Evolutionary conservation across 306 rosid genomes (phyloP), one percentile per base, ranked within the genome.

Genomic region (Pterocarpus santalinus): DNA sequence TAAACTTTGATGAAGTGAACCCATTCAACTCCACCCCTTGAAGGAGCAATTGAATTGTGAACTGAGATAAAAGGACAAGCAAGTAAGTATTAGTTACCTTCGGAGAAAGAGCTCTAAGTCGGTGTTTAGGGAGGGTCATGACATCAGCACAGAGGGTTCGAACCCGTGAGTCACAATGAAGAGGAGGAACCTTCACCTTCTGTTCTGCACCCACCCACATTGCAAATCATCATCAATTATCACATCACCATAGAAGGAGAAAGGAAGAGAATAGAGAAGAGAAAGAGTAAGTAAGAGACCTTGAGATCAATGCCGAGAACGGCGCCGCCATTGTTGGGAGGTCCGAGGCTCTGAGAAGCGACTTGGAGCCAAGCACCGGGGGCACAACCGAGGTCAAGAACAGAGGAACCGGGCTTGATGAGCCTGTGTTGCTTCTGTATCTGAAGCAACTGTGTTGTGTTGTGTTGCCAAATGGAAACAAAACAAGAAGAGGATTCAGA

Each of bases 281-380:
- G 47, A 43, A 1, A 43, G 6, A 10, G 47, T n/a, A 43, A 9
- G 47, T 43, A 1, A 1, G 64, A 63, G 62, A 88, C 94, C 94
- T 96, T 93, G 62, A 92, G 75, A 86, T 96, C 99, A 80, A 96
- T 78, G 56, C 97, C 99, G 49, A 93, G 77, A 75, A 93, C 94
- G 74, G 76, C 85, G 28, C 98, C 97, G 7, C 97, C 97, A 67
- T 80, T 76, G 3, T 51, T 70, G 1, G 83, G 63, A 10, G 98
- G 94, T 16, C 99, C 99, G 77, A 96, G 82, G 85, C 96, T 93
- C 88, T 95, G 94, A 60, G 94, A 93, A 66, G 98, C 94, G 2
- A 95, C 99, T 89, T 95, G 99, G 52, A 96, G 98, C 97, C 98
- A 96, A 60, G 94, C 92, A 49, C 97, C 99, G 46, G 98, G 99